Evolutionary conservation across 371 early-diverging fungal species (phyloP), one percentile per base, ranked within the genome.

Genomic region (Lichtheimia ramosa): DNA sequence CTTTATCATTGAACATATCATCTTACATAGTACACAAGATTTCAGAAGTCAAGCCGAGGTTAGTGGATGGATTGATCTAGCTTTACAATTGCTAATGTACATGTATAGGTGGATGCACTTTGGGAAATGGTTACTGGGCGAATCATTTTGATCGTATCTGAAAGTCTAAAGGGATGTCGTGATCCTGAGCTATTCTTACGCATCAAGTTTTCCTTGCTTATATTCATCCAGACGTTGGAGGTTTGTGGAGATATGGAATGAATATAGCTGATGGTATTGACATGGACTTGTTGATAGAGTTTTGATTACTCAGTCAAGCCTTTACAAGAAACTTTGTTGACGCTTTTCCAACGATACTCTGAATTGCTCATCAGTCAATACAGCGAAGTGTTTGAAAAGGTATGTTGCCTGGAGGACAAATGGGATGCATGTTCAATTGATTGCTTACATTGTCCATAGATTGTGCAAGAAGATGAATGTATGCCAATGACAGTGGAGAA

Each of bases 1-100:
- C 69, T 98, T 98, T 66, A 89, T 96, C 50, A 89, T 97, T 16
- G 99, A 98, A 65, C 89, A 94, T 55, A 83, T 88, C 51, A 90
- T 98, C 39, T 65, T 95, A 54, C 87, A 90, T 56, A 88, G 95
- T n/a, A 95, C 97, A 1, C 85, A 84, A 16, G 90, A 96, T 58
- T 97, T 98, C 67, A 84, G 97, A 61, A 90, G 95, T 16, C 89
- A 92, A 60, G 73, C 88, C 5, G 92, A 91, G 69, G 46, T 46
- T 7, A 6, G 46, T 46, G 18, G 5, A 21, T 40, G n/a, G 18
- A 50, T 5, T 15, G 43, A 15, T 59, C 54, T 34, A 43, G 21
- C 48, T 15, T 3, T 55, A 24, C 41, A 43, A 28, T 14, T 24
- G 13, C 48, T 10, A 5, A 28, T 40, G 13, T 6, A 7, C 16